Evolutionary conservation across 257 asterid species (phyloP).

Genomic region (Ehretia macrophylla): DNA sequence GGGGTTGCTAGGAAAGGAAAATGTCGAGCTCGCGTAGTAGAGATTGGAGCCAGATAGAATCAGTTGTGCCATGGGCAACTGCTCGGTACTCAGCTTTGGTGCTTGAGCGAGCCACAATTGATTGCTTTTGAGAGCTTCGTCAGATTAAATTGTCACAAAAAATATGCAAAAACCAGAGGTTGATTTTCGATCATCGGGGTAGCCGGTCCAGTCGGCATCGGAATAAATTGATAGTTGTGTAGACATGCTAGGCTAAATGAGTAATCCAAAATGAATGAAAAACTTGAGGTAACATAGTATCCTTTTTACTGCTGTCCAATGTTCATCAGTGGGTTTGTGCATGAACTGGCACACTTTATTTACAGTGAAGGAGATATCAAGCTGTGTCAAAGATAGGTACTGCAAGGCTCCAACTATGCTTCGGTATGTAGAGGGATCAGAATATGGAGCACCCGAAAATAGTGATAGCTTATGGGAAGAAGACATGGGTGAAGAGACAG

Average conservation of each 20-base stretch:
- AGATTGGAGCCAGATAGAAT: background rate
- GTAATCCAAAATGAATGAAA: background rate
- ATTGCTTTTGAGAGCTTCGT: background rate
- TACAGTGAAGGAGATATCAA: too few species aligned
- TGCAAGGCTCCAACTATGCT: too few species aligned
- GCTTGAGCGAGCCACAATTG: background rate
- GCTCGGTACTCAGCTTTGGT: background rate
- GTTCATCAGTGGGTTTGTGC: background rate
- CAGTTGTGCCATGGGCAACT: background rate
- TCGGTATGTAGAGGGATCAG: too few species aligned
- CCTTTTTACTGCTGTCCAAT: background rate
- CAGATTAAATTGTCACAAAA: background rate
- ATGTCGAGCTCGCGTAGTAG: too few species aligned
- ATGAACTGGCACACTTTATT: too few species aligned
- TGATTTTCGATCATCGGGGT: too few species aligned
- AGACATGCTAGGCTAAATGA: background rate
- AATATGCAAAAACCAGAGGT: background rate
- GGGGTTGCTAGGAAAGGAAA: too few species aligned
- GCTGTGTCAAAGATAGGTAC: too few species aligned
- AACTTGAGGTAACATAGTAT: background rate
- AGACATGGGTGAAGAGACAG: too few species aligned
- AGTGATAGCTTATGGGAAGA: background rate
- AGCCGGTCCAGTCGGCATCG: too few species aligned
- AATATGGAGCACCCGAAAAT: background rate
- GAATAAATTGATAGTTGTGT: background rate